These are phyloP conservation scores for Coemansia sp. DNA, from an alignment of 371 early-diverging fungal species.

Conservation along the genomic window DNA sequence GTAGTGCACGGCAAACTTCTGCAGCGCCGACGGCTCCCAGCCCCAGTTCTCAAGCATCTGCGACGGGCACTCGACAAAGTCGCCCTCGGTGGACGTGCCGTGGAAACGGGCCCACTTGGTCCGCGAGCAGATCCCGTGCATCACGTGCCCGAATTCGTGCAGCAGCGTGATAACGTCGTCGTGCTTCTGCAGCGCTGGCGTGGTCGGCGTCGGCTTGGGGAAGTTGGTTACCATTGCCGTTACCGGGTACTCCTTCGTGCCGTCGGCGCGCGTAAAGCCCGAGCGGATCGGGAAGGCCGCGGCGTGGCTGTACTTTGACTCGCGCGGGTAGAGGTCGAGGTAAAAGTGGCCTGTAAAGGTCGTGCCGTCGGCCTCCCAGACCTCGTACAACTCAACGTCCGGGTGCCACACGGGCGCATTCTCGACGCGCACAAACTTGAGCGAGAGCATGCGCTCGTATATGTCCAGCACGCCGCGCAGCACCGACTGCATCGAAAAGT, in stretches of 20 bases:
- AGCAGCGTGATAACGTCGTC: conserved; percentile 75
- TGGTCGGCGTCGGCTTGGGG: conserved; percentile 70
- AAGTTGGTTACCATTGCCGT: conserved; percentile 86
- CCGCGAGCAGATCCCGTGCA: conserved; percentile 77
- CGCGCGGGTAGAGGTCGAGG: conserved; percentile 77
- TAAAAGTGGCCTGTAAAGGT: conserved; percentile 74
- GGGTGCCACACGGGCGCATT: conserved; percentile 58
- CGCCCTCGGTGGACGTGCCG: conserved; percentile 76
- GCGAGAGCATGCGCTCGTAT: conserved; percentile 66
- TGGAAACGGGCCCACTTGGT: conserved; percentile 75
- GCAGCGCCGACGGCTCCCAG: conserved; percentile 73
- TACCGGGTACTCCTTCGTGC: conserved; percentile 61
- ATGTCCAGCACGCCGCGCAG: conserved; percentile 69
- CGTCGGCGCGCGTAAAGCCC: conserved; percentile 57
- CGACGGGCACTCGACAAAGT: conserved; percentile 92
- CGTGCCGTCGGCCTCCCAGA: conserved; percentile 62
- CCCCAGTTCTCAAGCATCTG: conserved; percentile 89
- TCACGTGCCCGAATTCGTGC: conserved; percentile 85
- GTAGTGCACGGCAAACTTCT: conserved; percentile 71
- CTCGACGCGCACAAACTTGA: conserved; percentile 65
- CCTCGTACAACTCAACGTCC: conserved; percentile 70
- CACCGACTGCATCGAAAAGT: conserved; percentile 69
- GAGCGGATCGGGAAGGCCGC: conserved; percentile 72
- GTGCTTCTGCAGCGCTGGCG: conserved; percentile 81
- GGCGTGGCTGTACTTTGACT: conserved; percentile 78